Evolutionary conservation across 805 yeast genomes (phyloP), one percentile per base, ranked within the genome.

Genomic region (Wickerhamomyces mucosus): DNA sequence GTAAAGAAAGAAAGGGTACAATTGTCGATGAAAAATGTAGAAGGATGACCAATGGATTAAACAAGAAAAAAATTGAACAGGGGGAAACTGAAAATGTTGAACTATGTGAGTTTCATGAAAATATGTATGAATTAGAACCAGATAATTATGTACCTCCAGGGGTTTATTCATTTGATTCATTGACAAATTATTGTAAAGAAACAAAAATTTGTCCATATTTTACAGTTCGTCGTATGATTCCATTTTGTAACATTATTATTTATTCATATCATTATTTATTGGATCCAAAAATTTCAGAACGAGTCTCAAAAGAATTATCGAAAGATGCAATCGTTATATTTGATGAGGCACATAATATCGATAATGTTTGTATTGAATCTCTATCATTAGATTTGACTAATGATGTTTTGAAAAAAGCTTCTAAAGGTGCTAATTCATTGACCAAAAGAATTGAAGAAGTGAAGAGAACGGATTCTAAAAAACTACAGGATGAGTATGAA

Each of bases 311-410:
- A 40, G 97, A 92, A 50, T 69, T 92, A 31, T 82, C 95, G 14
- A 84, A 86, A 43, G 97, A 92, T 50, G 72, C 94, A 33, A 92
- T 92, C 37, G 81, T 92, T 39, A 94, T 92, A 24, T 92, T 92
- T 52, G 99, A 92, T 60, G 99, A 92, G 61, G 98, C 98, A 29
- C 99, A 92, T 56, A 92, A 92, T 59, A 92, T 92, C 35, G 98
- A 92, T 66, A 92, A 92, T 65, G 99, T 92, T 35, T 92, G 99
- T 62, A 92, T 92, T 36, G 99, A 92, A 56, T 83, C 97, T 0
- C 58, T 92, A 26, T 84, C 96, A 6, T 67, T 92, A 29, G 97
- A 92, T 51, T 61, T 92, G 41, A 92, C 96, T 0, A 95, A 86
- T 45, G 96, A 89, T 43, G 74, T 85, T 7, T 58, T 92, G 38